These are phyloP conservation scores for Penicillium sp. DNA, from an alignment of 2,329 filamentous ascomycete genomes.

Conservation along the genomic window DNA sequence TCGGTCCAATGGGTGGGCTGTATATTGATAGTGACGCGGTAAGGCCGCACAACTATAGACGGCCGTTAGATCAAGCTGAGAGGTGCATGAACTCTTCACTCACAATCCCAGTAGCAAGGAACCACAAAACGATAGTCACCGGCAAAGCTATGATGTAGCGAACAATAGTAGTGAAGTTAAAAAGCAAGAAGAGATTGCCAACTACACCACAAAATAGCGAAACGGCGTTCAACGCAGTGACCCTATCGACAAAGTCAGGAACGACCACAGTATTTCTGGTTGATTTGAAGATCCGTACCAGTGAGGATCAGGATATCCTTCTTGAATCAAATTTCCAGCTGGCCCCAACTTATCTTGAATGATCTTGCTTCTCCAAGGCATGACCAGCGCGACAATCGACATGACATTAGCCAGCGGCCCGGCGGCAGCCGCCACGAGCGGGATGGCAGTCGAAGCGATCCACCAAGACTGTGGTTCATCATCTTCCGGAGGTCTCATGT, in stretches of 20 bases:
- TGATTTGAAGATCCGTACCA: constrained; percentile 54
- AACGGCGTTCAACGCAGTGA: constrained; percentile 70
- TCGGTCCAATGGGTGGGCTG: constrained; percentile 46
- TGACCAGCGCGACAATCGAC: constrained; percentile 81
- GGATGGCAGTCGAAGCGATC: constrained; percentile 57
- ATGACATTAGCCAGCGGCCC: constrained; percentile 85
- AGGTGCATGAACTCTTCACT: constrained; percentile 22
- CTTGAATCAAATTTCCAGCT: constrained; percentile 50
- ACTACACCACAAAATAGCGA: constrained; percentile 73
- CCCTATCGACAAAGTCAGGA: constrained; percentile 47
- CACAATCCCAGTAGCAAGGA: constrained; percentile 59
- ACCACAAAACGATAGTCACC: constrained; percentile 79
- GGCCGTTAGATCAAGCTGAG: not conserved
- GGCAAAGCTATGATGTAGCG: constrained; percentile 81
- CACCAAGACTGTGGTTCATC: constrained; percentile 49
- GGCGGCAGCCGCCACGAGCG: constrained; percentile 77
- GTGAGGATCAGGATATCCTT: constrained; percentile 63
- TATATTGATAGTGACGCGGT: constrained; percentile 66
- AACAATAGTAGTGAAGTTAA: constrained; percentile 80
- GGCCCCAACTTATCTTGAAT: constrained; percentile 45
- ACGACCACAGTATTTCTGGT: not conserved
- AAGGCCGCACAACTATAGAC: constrained; percentile 59
- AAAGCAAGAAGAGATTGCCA: constrained; percentile 76
- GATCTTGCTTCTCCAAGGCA: constrained; percentile 65
- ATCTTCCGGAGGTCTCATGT: constrained; percentile 42